Conservation (phyloP, 2,329 filamentous ascomycete species). For the Claviceps sp. region DNA sequence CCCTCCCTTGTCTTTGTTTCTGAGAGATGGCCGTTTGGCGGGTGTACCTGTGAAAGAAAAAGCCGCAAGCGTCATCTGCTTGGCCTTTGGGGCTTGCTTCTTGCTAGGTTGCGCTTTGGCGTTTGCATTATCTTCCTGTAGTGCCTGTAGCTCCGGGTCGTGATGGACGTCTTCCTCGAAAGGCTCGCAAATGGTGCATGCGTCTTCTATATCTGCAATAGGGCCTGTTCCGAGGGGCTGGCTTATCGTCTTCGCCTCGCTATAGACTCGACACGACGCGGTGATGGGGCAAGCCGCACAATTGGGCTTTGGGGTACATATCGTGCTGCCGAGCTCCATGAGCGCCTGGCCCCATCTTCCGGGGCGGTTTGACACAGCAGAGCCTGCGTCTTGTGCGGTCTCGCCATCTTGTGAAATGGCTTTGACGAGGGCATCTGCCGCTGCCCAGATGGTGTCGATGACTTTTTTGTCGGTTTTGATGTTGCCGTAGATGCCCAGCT, state of each 20-base stretch:
- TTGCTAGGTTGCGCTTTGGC: slow-evolving; percentile 1
- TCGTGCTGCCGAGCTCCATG: slow-evolving; percentile 52
- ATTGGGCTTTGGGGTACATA: slow-evolving; percentile 46
- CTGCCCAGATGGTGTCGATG: slow-evolving; percentile 43
- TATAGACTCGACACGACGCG: slow-evolving; percentile 36
- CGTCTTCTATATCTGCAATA: slow-evolving; percentile 34
- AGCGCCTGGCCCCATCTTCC: slow-evolving; percentile 51
- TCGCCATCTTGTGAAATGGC: slow-evolving; percentile 29
- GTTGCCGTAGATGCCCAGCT: slow-evolving; percentile 43
- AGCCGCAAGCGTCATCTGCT: slow-evolving; percentile 20
- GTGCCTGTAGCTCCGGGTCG: slow-evolving; percentile 10
- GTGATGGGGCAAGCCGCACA: slow-evolving; percentile 39
- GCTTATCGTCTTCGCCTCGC: slow-evolving; percentile 25
- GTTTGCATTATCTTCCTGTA: neutral
- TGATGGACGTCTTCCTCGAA: slow-evolving; percentile 24
- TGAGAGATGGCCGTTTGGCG: neutral
- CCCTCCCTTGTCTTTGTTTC: neutral
- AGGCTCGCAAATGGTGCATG: slow-evolving; percentile 33
- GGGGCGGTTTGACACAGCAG: slow-evolving; percentile 28
- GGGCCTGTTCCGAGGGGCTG: slow-evolving; percentile 12
- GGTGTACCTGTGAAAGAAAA: slow-evolving; percentile 20
- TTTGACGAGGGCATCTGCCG: slow-evolving; percentile 41
- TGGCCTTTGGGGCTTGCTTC: slow-evolving; percentile 11
- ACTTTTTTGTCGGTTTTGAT: slow-evolving; percentile 40
- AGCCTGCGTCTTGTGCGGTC: slow-evolving; percentile 7